phyloP scores from a whole-genome alignment of 2,329 filamentous ascomycete genomes.

The Botrytis hyacinthi region DNA sequence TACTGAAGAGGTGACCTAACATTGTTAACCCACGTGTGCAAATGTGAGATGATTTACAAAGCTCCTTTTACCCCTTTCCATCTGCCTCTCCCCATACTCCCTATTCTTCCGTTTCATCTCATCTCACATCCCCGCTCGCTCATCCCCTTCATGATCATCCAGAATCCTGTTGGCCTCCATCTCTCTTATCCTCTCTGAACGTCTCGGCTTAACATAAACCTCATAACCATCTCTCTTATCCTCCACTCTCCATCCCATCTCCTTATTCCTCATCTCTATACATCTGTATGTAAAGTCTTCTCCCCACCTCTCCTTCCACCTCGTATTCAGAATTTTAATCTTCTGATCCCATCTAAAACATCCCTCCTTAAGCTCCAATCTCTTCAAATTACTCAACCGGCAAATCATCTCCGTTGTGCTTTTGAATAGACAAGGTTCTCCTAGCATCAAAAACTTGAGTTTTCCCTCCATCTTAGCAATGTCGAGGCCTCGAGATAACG shows the following conservation, averaged over 20 bases:
- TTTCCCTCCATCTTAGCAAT: conserved; percentile 11
- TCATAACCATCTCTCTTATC: not conserved
- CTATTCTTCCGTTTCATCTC: not conserved
- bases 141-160: not conserved
- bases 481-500: not conserved
- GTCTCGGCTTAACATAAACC: not conserved
- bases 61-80: not conserved
- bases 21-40: not conserved
- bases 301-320: conserved; percentile 7
- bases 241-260: not conserved
- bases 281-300: not conserved
- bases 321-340: conserved; percentile 2
- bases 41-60: not conserved
- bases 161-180: not conserved
- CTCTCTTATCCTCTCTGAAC: not conserved
- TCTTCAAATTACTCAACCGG: not conserved
- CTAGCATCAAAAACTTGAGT: conserved; percentile 10
- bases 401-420: conserved; percentile 10
- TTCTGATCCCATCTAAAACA: conserved; percentile 7
- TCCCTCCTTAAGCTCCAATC: conserved; percentile 9
- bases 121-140: not conserved
- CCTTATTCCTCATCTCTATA: not conserved
- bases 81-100: not conserved
- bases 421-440: conserved; percentile 10
- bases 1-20: not conserved